Percentiles rank a stretch among this genome's conserved stretches.
Conservation (phyloP, 1,139 yeast species). For the Geotrichum candidum region DNA sequence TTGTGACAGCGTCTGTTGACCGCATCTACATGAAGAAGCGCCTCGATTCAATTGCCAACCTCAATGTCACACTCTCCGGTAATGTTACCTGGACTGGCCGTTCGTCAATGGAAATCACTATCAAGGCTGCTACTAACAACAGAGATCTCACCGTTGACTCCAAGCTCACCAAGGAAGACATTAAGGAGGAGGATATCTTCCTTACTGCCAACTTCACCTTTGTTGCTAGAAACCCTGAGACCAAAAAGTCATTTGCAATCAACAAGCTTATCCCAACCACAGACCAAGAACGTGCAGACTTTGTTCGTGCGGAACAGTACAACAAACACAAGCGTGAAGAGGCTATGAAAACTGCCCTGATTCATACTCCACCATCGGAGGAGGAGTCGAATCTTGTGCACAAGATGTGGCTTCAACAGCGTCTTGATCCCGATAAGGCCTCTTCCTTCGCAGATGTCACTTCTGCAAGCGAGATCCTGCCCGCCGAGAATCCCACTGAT, state of each 20-base stretch:
- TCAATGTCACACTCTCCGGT: constrained; percentile 79
- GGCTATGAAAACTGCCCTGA: constrained; percentile 55
- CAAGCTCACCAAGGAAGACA: constrained; percentile 36
- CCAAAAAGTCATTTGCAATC: constrained; percentile 81
- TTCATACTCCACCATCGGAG: constrained; percentile 54
- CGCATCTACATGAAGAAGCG: constrained; percentile 82
- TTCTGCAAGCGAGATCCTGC: background rate
- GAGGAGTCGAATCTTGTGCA: constrained; percentile 70
- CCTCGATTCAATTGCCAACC: constrained; percentile 68
- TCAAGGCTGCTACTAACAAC: constrained; percentile 73
- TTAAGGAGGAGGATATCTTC: constrained; percentile 50
- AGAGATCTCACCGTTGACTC: constrained; percentile 37
- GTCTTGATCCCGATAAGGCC: constrained; percentile 38
- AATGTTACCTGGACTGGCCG: constrained; percentile 90
- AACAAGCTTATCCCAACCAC: constrained; percentile 70
- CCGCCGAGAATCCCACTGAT: background rate
- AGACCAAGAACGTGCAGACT: constrained; percentile 74
- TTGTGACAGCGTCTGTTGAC: constrained; percentile 92
- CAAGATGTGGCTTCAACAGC: constrained; percentile 51
- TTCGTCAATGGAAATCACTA: constrained; percentile 91
- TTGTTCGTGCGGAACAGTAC: constrained; percentile 82
- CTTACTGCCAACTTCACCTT: constrained; percentile 88
- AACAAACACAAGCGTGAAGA: constrained; percentile 76
- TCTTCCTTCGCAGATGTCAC: constrained; percentile 35
- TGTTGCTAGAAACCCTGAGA: constrained; percentile 88